phyloP scores from a whole-genome alignment of 2,329 filamentous ascomycete species.

The Conoideocrella luteorostrata region DNA sequence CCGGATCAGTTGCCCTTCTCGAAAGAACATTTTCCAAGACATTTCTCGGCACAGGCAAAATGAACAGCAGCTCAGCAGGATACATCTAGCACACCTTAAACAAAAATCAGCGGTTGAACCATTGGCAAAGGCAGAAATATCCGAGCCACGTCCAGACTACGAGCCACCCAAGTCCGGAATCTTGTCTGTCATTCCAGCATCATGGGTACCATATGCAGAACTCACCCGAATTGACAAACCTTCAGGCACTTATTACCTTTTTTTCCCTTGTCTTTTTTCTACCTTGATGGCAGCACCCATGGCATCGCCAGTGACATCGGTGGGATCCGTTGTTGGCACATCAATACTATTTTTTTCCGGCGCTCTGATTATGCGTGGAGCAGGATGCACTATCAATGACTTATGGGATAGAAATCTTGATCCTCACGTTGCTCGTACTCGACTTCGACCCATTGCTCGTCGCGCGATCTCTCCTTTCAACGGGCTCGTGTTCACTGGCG shows the following conservation, averaged over 20 bases:
- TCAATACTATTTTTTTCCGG: constrained; percentile 66
- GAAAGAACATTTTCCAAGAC: background rate
- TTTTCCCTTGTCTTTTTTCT: constrained; percentile 79
- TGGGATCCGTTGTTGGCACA: constrained; percentile 57
- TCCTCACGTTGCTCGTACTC: constrained; percentile 68
- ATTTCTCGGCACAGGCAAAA: background rate
- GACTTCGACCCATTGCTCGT: constrained; percentile 73
- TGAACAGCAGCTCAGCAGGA: background rate
- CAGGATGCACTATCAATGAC: constrained; percentile 85
- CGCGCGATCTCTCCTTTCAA: constrained; percentile 66
- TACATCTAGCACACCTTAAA: constrained; percentile 1
- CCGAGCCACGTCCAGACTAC: constrained; percentile 37
- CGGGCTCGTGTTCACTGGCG: constrained; percentile 68
- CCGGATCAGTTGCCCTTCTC: background rate
- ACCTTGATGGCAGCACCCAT: constrained; percentile 73
- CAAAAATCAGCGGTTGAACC: background rate
- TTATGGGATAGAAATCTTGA: constrained; percentile 86
- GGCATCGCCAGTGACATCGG: constrained; percentile 51
- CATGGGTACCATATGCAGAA: constrained; percentile 75
- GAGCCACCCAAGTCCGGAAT: constrained; percentile 64
- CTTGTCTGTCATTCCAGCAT: constrained; percentile 59
- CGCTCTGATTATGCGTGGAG: constrained; percentile 78
- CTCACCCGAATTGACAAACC: constrained; percentile 77
- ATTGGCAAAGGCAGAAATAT: constrained; percentile 1
- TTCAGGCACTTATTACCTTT: constrained; percentile 76